Evolutionary conservation across 2,329 filamentous ascomycete genomes (phyloP).

Genomic region (Scedosporium dehoogii): DNA sequence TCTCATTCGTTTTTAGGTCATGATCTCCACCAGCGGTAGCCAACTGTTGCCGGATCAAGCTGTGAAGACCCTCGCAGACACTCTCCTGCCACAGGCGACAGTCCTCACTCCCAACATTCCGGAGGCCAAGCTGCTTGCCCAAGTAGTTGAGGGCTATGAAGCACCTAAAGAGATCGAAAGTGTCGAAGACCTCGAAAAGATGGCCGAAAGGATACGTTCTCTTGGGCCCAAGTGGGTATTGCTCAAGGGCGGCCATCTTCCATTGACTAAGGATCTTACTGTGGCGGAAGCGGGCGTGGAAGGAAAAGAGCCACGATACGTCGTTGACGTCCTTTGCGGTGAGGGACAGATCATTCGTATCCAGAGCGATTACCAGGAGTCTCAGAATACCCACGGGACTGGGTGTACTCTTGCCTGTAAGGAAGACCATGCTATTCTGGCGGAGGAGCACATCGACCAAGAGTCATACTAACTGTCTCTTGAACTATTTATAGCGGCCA

Average conservation of each 20-base stretch:
- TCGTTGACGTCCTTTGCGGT: conserved; percentile 71
- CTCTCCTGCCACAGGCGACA: conserved; percentile 56
- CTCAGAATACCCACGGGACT: conserved; percentile 83
- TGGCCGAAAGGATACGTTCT: conserved; percentile 55
- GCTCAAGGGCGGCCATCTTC: conserved; percentile 85
- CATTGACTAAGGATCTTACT: conserved; percentile 54
- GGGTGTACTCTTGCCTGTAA: conserved; percentile 86
- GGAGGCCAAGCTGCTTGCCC: conserved; percentile 56
- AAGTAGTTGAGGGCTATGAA: conserved; percentile 28
- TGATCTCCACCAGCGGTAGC: conserved; percentile 78
- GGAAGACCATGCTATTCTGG: conserved; percentile 20
- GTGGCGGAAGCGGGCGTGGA: conserved; percentile 50
- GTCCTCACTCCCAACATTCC: conserved; percentile 70
- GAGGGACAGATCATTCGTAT: conserved; percentile 48
- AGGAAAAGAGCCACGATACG: conserved; percentile 34
- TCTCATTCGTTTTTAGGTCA: conserved; percentile 51
- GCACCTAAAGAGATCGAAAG: conserved; percentile 29
- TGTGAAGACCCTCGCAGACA: conserved; percentile 46
- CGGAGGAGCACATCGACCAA: background rate
- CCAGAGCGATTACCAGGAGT: conserved; percentile 60
- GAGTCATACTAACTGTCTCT: background rate
- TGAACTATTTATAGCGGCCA: conserved; percentile 42
- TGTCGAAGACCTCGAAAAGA: conserved; percentile 55
- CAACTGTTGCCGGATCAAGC: conserved; percentile 56
- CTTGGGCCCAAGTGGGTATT: conserved; percentile 74